These are phyloP conservation scores for Neurospora intermedia DNA, from an alignment of 495 filamentous ascomycete species.

Conservation along the genomic window DNA sequence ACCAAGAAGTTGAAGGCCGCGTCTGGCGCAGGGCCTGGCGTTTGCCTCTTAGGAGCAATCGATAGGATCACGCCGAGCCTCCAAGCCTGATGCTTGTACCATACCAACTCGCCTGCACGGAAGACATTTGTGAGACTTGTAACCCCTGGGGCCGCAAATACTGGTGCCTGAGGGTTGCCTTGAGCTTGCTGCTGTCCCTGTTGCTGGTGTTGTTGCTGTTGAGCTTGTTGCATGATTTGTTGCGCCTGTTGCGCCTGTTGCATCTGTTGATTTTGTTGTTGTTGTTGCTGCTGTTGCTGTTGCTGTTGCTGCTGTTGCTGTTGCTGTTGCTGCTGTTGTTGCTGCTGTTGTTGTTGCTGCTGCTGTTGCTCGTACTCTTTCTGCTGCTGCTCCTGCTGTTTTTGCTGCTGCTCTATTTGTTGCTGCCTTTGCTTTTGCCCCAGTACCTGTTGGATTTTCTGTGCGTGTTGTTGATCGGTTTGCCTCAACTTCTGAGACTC, in stretches of 20 bases:
- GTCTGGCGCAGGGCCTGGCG: constrained; percentile 6
- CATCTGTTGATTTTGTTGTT: neutral
- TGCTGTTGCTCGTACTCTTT: constrained; percentile 1
- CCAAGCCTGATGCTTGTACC: constrained; percentile 31
- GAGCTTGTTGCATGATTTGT: neutral
- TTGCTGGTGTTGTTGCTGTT: neutral
- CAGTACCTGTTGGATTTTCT: constrained; percentile 28
- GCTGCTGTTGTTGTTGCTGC: neutral
- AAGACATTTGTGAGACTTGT: constrained; percentile 24
- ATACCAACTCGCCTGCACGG: constrained; percentile 32
- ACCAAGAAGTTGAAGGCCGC: constrained; percentile 12
- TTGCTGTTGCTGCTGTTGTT: constrained; percentile 3
- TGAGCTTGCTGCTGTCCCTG: constrained; percentile 1
- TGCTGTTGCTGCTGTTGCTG: neutral
- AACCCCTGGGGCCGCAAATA: constrained; percentile 6
- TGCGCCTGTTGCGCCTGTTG: neutral
- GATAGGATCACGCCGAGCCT: constrained; percentile 26
- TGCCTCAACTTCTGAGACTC: constrained; percentile 4
- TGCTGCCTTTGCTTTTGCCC: constrained; percentile 1
- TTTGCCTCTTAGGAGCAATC: constrained; percentile 7
- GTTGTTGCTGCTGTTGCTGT: neutral
- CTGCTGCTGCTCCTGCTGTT: constrained; percentile 1
- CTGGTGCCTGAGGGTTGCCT: neutral
- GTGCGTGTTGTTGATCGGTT: neutral
- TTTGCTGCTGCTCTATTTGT: constrained; percentile 3